Base-by-base conservation (phyloP, 2,329 filamentous ascomycete species). In the Macrophomina tecta region DNA sequence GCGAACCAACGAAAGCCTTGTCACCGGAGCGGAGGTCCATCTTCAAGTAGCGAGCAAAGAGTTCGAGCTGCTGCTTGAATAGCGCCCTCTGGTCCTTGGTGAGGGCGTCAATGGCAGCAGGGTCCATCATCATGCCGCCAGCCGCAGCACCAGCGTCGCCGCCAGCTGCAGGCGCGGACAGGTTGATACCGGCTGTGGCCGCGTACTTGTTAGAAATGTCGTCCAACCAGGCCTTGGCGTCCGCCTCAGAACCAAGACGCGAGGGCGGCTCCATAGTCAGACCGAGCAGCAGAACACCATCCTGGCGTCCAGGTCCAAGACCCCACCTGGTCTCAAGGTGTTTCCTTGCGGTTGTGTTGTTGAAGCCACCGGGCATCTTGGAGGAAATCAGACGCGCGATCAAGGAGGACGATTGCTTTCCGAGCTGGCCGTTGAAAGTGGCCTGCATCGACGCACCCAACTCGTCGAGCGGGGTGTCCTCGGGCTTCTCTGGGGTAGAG, bases 351-450 rank as follows among this genome's bases (percentile, higher is more conserved):
- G 93, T 87, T 75, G 94, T 98, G 79, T 98, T 98, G 80, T 98
- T 99, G 88, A 99, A 99, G 69, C 95, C 95, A 83, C 94, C 95
- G 56, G 95, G 95, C 95, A 99, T 99, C 83, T 99, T 99, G 36
- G 95, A 97, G 1, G 95, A 98, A 51, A 99, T 95, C 78, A 99
- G 85, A 72, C 95, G 91, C 60, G 95, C 95, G 78, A 99, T 91
- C 67, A 99, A 87, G 2, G 94, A 96, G 64, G 92, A 91, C 0
- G 95, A 97, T 73, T 97, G 94, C 83, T 99, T 99, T 80, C 95
- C 95, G 69, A 99, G 89, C 82, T 97, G 94, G 73, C 95, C 95
- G 82, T 97, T 95, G 83, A 99, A 99, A n/a, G 94, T 98, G 55
- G 92, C 90, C 82, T 99, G 95, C 91, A 99, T 97, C 8, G 95